Conservation (phyloP, 2,329 filamentous ascomycete genomes). For the Pyrenophora teres region DNA sequence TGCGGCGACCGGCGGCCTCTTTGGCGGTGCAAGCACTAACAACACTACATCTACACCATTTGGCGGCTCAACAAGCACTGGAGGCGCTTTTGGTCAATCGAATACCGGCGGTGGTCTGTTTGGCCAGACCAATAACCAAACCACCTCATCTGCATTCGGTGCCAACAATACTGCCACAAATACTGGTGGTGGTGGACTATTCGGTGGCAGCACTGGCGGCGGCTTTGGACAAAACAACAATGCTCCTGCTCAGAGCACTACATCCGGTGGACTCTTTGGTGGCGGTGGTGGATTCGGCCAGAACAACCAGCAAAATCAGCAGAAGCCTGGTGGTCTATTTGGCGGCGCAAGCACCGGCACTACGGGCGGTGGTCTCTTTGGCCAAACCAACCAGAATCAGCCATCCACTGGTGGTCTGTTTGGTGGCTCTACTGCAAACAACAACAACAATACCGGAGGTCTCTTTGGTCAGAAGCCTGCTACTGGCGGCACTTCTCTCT, state of each 20-base stretch:
- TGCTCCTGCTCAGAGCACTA: conserved; percentile 27
- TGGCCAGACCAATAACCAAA: conserved; percentile 35
- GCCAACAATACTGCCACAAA: conserved; percentile 31
- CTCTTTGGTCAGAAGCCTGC: conserved; percentile 50
- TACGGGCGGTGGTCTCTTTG: conserved; percentile 58
- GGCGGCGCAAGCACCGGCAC: conserved; percentile 36
- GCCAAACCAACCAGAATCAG: conserved; percentile 39
- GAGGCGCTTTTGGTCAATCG: conserved; percentile 30
- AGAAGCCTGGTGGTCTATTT: conserved; percentile 48
- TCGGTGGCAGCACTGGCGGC: conserved; percentile 32
- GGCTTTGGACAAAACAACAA: conserved; percentile 42
- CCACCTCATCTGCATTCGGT: conserved; percentile 37
- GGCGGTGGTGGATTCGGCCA: conserved; percentile 43
- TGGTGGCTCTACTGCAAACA: conserved; percentile 54
- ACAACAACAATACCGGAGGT: conserved; percentile 38
- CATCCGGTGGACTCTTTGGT: conserved; percentile 50
- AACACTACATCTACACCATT: conserved; percentile 34
- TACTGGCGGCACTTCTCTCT: conserved; percentile 29
- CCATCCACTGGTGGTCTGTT: conserved; percentile 49
- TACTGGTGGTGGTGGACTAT: conserved; percentile 37
- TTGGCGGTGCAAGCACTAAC: conserved; percentile 34
- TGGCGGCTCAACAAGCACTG: conserved; percentile 32
- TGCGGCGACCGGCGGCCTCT: conserved; percentile 43
- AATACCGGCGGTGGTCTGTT: conserved; percentile 45
- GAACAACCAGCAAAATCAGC: conserved; percentile 43